Evolutionary conservation across 768 basidiomycete species (phyloP), one percentile per base, ranked within the genome.

Genomic region (Mycena epipterygia): DNA sequence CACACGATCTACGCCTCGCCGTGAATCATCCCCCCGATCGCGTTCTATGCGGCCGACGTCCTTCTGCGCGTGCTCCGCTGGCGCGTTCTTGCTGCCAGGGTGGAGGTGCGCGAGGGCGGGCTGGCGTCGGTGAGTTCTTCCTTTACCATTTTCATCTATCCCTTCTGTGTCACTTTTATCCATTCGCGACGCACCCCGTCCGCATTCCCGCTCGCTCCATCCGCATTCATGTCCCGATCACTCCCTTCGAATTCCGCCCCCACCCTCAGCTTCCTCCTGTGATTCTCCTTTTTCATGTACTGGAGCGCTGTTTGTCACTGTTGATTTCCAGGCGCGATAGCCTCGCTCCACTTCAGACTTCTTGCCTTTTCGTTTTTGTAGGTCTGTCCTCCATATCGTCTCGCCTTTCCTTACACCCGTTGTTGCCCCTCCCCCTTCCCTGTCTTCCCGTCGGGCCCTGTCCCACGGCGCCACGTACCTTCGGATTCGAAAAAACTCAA

Each of bases 1-100:
- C 35, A 14, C 35, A 37, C 35, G 14, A 14, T 14, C 35, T 37
- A 37, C 35, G 35, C 35, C 6, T 7, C 14, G 35, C 35, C 35
- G 35, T 37, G 35, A 14, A 6, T 37, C 35, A 7, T 37, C 6
- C 35, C 35, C 51, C 82, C 86, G 62, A 77, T 82, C 29, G 91
- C 91, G 5, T 92, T 90, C 89, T 76, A 85, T 1, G 89, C 88
- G 0, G 90, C 86, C 21, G 91, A 92, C 76, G 79, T 92, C 42
- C 76, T 87, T 33, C 72, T 90, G 51, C 85, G 91, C 6, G 67
- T 90, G 66, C 72, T 89, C 71, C 83, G 88, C 48, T 88, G 84
- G 76, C 83, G 90, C 41, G 82, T 91, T 77, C 89, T 90, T 67
- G 89, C 89, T 23, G 91, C 89, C 0, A 79, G 82, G 0, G 75